Evolutionary conservation across 2,329 filamentous ascomycete species (phyloP).

Genomic region (Clarireedia paspali): DNA sequence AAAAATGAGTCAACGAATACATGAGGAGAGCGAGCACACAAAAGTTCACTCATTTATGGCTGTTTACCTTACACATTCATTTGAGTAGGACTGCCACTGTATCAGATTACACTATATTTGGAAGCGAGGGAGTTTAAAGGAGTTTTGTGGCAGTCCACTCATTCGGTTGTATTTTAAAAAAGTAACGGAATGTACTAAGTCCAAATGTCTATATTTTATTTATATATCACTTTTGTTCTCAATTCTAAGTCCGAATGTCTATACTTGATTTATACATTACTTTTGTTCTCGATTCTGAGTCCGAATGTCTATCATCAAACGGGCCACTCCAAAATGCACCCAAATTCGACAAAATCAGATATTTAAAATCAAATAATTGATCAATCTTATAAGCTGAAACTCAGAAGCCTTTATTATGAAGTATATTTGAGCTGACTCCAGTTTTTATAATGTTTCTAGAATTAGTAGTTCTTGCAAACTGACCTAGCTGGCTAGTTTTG

Average conservation of each 20-base stretch:
- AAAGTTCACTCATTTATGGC: neutral
- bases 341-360: too few species aligned
- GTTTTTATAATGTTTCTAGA: too few species aligned
- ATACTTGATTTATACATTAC: neutral
- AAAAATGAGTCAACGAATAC: neutral
- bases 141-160: slow-evolving; percentile 7
- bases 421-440: too few species aligned
- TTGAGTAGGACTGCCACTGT: slow-evolving; percentile 13
- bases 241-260: neutral
- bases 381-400: too few species aligned
- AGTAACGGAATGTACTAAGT: neutral
- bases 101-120: slow-evolving; percentile 12
- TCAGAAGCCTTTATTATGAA: too few species aligned
- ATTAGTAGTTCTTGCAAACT: too few species aligned
- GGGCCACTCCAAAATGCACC: too few species aligned
- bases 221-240: too few species aligned
- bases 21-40: neutral
- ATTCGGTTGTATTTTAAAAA: slow-evolving; percentile 6
- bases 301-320: too few species aligned
- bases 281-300: neutral
- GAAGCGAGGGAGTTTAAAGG: slow-evolving; percentile 25
- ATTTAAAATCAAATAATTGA: too few species aligned
- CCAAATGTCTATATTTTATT: neutral
- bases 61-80: slow-evolving; percentile 6
- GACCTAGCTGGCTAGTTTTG: too few species aligned